Evolutionary conservation across 495 filamentous ascomycete species (phyloP).

Genomic region (Talaromyces trachyspermus): DNA sequence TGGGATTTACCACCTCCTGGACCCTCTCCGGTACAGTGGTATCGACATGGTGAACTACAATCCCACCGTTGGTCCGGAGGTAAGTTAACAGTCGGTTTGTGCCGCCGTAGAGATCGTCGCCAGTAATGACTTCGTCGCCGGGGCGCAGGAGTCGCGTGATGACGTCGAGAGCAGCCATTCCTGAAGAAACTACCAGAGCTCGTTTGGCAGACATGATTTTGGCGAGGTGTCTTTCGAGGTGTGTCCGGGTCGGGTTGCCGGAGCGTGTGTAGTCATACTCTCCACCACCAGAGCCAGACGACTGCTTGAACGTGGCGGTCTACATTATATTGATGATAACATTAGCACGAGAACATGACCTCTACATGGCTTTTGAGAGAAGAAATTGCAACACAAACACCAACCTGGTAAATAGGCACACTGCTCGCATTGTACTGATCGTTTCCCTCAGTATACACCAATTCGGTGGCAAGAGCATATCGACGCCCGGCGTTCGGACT

Average conservation of each 20-base stretch:
- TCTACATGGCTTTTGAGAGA: not conserved
- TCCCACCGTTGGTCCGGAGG: conserved; percentile 75
- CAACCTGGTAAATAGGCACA: conserved; percentile 88
- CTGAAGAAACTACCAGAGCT: conserved; percentile 85
- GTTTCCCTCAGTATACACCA: conserved; percentile 90
- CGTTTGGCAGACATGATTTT: conserved; percentile 97
- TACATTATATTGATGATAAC: too few relatives aligned
- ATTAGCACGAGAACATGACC: not conserved
- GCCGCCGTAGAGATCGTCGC: conserved; percentile 94
- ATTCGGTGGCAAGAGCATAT: conserved; percentile 90
- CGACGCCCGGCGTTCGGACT: conserved; percentile 74
- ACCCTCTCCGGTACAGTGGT: conserved; percentile 71
- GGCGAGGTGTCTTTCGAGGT: conserved; percentile 91
- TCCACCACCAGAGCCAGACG: conserved; percentile 61
- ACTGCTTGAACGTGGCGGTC: conserved; percentile 96
- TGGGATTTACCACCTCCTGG: conserved; percentile 54
- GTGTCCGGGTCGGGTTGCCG: conserved; percentile 92
- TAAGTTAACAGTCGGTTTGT: conserved; percentile 92
- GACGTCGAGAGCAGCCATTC: conserved; percentile 95
- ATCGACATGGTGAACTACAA: conserved; percentile 93
- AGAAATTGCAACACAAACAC: not conserved
- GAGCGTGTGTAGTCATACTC: conserved; percentile 99
- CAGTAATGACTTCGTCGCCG: conserved; percentile 94
- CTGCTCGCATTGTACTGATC: conserved; percentile 95
- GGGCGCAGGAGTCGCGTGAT: conserved; percentile 90